Evolutionary conservation across 331 rosid genomes (phyloP).

Genomic region (Phaseolus coccineus): DNA sequence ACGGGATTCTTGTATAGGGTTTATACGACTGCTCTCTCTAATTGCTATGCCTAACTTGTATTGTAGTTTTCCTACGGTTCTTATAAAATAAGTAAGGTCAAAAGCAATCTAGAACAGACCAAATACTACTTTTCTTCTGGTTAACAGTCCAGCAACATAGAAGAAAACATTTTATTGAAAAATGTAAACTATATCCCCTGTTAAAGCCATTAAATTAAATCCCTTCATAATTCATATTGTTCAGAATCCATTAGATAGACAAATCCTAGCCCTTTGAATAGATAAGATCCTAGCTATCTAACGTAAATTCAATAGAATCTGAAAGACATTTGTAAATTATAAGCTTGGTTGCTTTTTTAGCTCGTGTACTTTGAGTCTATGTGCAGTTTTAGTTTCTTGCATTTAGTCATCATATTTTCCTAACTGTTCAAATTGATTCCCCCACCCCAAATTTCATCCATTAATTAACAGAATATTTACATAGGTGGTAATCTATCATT

Average conservation of each 20-base stretch:
- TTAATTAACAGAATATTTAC: background rate
- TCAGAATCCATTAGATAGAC: background rate
- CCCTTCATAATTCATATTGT: background rate
- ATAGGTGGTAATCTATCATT: background rate
- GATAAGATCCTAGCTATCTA: conserved; percentile 5
- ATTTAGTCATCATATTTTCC: background rate
- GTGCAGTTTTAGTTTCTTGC: background rate
- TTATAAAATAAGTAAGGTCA: background rate
- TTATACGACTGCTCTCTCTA: background rate
- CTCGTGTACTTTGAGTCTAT: background rate
- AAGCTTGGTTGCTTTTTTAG: background rate
- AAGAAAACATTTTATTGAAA: conserved; percentile 32
- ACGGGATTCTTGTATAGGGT: background rate
- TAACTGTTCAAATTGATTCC: background rate
- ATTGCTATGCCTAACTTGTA: background rate
- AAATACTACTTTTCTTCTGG: conserved; percentile 12
- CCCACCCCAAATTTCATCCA: background rate
- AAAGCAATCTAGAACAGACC: conserved; percentile 13
- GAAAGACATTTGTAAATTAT: conserved; percentile 26
- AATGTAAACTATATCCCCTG: conserved; percentile 30
- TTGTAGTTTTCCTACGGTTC: background rate
- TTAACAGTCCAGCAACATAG: conserved; percentile 9
- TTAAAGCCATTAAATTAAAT: background rate
- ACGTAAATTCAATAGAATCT: conserved; percentile 25
- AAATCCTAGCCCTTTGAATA: background rate